phyloP scores from a whole-genome alignment of 2,329 filamentous ascomycete species.

The Verticillium isaacii region DNA sequence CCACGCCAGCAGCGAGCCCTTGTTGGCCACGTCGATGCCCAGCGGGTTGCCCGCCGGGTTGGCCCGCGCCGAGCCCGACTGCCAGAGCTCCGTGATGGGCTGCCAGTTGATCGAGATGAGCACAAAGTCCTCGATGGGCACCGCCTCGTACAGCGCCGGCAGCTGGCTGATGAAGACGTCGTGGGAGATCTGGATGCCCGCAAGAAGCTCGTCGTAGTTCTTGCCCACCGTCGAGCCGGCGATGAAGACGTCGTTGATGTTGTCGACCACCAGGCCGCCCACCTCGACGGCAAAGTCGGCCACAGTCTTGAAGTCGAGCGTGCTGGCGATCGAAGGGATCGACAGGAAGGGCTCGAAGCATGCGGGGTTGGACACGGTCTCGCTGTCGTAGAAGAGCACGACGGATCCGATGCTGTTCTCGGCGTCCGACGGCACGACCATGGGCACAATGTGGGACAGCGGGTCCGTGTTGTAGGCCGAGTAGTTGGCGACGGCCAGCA shows the following conservation, averaged over 20 bases:
- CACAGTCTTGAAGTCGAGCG: conserved; percentile 28
- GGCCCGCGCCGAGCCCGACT: conserved; percentile 14
- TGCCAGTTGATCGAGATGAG: conserved; percentile 22
- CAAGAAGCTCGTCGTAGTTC: conserved; percentile 13
- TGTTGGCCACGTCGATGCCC: conserved; percentile 21
- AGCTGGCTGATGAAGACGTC: conserved; percentile 16
- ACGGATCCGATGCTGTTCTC: conserved; percentile 22
- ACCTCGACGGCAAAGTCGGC: conserved; percentile 25
- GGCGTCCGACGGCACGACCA: conserved; percentile 14
- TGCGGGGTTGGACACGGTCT: conserved; percentile 21
- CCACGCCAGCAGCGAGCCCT: conserved; percentile 19
- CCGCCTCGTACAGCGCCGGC: conserved; percentile 13
- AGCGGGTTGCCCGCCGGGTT: conserved; percentile 28
- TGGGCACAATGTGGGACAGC: conserved; percentile 17
- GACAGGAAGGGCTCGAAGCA: conserved; percentile 28
- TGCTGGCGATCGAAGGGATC: conserved; percentile 26
- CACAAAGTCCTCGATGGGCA: conserved; percentile 13
- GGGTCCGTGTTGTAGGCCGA: conserved; percentile 16
- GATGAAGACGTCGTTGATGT: conserved; percentile 30
- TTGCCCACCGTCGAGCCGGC: conserved; percentile 24
- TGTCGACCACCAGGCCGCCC: conserved; percentile 23
- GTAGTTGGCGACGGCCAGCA: conserved; percentile 17
- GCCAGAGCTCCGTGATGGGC: conserved; percentile 25
- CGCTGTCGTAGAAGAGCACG: conserved; percentile 31
- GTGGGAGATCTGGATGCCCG: conserved; percentile 16